Percentiles rank a stretch among this genome's conserved stretches.
Evolutionary conservation across 805 yeast species (phyloP).

Genomic region (Spathaspora gorwiae): DNA sequence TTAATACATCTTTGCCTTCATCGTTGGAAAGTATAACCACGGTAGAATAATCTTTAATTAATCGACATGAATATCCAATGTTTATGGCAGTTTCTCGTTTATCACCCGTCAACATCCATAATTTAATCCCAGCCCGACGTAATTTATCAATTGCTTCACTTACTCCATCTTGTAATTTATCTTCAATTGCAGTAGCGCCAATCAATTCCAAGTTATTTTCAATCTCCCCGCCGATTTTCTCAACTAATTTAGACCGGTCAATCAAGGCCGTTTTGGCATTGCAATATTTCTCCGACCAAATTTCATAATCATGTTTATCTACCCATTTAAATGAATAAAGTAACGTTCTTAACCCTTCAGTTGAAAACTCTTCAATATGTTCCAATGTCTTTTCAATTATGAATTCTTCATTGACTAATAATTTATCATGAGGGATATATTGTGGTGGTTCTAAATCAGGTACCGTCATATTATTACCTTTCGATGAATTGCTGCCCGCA

Average conservation of each 20-base stretch:
- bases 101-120: constrained; percentile 99
- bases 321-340: constrained; percentile 78
- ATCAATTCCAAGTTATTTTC: constrained; percentile 65
- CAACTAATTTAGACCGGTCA: constrained; percentile 64
- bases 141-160: constrained; percentile 90
- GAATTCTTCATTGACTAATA: constrained; percentile 68
- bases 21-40: constrained; percentile 63
- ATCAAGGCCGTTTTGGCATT: constrained; percentile 73
- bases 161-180: constrained; percentile 94
- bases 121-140: constrained; percentile 85
- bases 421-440: constrained; percentile 42
- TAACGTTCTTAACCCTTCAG: constrained; percentile 90
- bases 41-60: constrained; percentile 89
- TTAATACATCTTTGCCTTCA: constrained; percentile 49
- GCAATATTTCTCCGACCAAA: constrained; percentile 65
- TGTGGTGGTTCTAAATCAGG: not conserved
- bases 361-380: constrained; percentile 89
- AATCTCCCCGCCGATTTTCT: constrained; percentile 63
- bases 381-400: constrained; percentile 79
- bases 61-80: constrained; percentile 90
- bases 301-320: constrained; percentile 49
- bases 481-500: not conserved
- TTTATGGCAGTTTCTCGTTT: constrained; percentile 97
- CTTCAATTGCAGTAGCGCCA: constrained; percentile 98
- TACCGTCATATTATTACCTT: not conserved